Evolutionary conservation across 1,284 basidiomycete genomes (phyloP), one percentile per base, ranked within the genome.

Genomic region (Cryptococcus hybrid): DNA sequence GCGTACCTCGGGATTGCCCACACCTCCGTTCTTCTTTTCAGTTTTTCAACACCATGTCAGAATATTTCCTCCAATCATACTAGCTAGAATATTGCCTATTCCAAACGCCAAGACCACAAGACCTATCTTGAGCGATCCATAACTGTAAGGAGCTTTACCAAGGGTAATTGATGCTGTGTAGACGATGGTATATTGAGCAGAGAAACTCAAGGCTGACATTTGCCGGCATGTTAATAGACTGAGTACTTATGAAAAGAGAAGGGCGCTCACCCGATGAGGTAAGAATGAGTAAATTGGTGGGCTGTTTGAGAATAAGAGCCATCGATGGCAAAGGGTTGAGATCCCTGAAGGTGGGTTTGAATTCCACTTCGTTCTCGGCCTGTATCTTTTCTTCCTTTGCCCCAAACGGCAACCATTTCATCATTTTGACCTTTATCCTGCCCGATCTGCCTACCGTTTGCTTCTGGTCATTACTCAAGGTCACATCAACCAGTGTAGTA

Each of bases 71-170:
- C 91, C 91, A 0, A 87, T 62, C 7, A 92, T 62, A 58, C 85
- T 88, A 3, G 91, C 91, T 1, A 78, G 68, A 37, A 90, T 80
- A 61, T 82, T 85, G 5, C 89, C 89, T 74, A 79, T 55, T 3
- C 90, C 91, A 62, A 86, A 89, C 0, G 86, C 78, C 15, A 94
- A 82, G 7, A 92, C 81, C 6, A 90, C 84, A 30, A 92, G 75
- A 8, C 91, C 91, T 54, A 89, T 84, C 52, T 85, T 80, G 3
- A 92, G 79, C 0, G 91, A 80, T 53, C 84, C 79, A 73, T 88
- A 92, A 38, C 82, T 75, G 67, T 93, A 93, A 7, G 81, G 78
- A 34, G 79, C 77, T 73, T 82, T 35, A n/a, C 57, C 69, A 7
- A 78, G 69, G 1, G 88, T 89, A 52, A 88, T 80, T 8, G 88